phyloP scores from a whole-genome alignment of 192 early-diverging fungal species.

The Backusella psychrophila region DNA sequence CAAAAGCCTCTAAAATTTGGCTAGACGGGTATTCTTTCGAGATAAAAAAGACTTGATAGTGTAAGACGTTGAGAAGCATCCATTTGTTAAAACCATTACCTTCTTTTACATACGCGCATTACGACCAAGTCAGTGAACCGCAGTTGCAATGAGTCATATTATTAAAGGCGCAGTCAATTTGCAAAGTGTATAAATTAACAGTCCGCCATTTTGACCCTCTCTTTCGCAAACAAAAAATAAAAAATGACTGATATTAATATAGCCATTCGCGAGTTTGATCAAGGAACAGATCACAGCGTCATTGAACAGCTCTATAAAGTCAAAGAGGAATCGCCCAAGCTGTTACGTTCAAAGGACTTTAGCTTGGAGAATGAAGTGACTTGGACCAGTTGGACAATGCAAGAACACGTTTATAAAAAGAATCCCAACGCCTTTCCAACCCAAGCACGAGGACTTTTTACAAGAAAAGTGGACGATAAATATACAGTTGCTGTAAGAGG shows the following conservation, averaged over 20 bases:
- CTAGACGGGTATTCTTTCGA: too few species aligned
- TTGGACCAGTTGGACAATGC: constrained; percentile 62
- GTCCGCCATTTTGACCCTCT: neutral
- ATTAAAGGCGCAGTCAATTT: too few species aligned
- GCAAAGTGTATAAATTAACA: neutral
- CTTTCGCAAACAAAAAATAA: neutral
- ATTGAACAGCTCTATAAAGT: constrained; percentile 1
- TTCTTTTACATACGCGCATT: too few species aligned
- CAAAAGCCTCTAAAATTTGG: too few species aligned
- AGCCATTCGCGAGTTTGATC: neutral
- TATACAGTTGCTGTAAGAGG: constrained; percentile 78
- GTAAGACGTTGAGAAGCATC: too few species aligned
- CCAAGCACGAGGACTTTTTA: constrained; percentile 83
- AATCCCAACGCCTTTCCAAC: constrained; percentile 62
- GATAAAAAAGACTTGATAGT: too few species aligned
- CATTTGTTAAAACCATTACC: too few species aligned
- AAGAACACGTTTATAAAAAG: constrained; percentile 69
- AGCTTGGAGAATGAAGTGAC: neutral
- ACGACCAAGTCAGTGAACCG: too few species aligned
- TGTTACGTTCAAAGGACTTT: constrained; percentile 10
- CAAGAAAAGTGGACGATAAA: constrained; percentile 27
- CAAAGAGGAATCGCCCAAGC: neutral
- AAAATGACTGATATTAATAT: constrained; percentile 1
- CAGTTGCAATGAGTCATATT: too few species aligned
- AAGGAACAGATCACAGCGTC: constrained; percentile 13